Conservation (phyloP, 306 rosid genomes). For the Sindora glabra region DNA sequence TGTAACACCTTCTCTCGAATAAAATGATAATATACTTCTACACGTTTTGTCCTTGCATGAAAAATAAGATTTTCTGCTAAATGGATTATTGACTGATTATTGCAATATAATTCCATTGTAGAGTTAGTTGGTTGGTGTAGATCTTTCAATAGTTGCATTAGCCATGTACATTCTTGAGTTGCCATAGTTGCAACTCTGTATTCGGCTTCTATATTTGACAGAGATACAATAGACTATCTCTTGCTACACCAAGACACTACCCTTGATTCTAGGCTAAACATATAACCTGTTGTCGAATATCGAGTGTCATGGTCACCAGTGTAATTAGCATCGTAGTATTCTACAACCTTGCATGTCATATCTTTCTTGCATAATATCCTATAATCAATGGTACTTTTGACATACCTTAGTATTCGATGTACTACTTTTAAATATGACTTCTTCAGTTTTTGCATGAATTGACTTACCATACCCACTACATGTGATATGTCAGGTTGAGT, state of each 20-base stretch:
- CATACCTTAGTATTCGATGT: not conserved
- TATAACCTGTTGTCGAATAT: not conserved
- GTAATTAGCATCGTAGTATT: not conserved
- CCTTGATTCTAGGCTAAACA: not conserved
- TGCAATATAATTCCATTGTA: not conserved
- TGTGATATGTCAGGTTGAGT: too few species aligned
- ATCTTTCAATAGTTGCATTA: not conserved
- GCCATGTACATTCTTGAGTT: not conserved
- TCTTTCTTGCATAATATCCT: too few species aligned
- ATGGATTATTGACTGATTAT: not conserved
- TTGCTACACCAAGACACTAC: not conserved
- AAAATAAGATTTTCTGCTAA: not conserved
- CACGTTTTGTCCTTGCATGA: not conserved
- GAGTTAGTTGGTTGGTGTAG: not conserved
- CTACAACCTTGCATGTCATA: not conserved
- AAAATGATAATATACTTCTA: too few species aligned
- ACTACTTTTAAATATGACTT: not conserved
- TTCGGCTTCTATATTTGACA: not conserved
- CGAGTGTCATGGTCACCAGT: not conserved
- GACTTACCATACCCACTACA: too few species aligned
- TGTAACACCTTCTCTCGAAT: not conserved
- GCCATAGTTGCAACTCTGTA: not conserved
- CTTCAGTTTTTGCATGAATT: not conserved
- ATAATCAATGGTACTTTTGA: too few species aligned
- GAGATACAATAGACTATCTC: not conserved